Conservation (phyloP, 2,329 filamentous ascomycete genomes). For the Sclerotinia glacialis region DNA sequence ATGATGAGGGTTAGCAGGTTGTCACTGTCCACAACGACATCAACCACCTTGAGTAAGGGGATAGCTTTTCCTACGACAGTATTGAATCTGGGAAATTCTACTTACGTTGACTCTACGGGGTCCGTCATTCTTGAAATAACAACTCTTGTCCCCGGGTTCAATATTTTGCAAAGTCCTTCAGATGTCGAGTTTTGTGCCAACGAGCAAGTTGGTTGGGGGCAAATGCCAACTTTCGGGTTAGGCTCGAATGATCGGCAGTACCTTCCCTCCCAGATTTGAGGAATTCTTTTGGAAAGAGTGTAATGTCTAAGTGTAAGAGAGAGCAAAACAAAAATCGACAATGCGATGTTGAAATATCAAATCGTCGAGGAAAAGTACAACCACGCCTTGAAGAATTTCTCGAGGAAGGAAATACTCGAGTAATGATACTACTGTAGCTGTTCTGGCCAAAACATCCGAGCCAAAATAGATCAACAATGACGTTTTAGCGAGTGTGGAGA, state of each 20-base stretch:
- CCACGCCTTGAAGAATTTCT: not conserved
- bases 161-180: not conserved
- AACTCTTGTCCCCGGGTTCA: not conserved
- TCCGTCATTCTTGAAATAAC: not conserved
- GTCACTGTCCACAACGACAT: not conserved
- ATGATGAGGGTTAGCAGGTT: constrained; percentile 3
- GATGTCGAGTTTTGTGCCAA: not conserved
- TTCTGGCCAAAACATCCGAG: not conserved
- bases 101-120: constrained; percentile 8
- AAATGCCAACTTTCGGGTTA: constrained; percentile 13
- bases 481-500: constrained; percentile 12
- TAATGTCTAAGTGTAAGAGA: not conserved
- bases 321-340: not conserved
- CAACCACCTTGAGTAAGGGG: not conserved
- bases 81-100: not conserved
- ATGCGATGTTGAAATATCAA: not conserved
- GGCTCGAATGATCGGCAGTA: not conserved
- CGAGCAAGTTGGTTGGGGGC: not conserved
- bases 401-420: not conserved
- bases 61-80: not conserved
- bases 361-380: not conserved
- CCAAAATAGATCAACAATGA: constrained; percentile 1
- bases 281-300: not conserved
- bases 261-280: constrained; percentile 6
- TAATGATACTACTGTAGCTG: not conserved